Base-by-base conservation (phyloP, 768 basidiomycete genomes). In the Boletus pseudopeckii region DNA sequence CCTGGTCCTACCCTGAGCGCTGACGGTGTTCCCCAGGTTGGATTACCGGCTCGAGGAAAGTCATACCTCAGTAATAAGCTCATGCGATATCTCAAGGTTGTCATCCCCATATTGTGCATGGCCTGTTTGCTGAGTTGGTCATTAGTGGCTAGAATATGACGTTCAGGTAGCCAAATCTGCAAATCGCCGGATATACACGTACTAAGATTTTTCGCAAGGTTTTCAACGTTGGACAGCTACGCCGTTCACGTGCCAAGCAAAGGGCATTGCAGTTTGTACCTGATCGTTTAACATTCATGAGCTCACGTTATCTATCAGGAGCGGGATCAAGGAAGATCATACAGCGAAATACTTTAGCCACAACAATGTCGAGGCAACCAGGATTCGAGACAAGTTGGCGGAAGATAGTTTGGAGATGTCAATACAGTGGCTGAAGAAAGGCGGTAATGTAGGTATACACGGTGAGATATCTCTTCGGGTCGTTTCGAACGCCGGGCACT, bases 21-120 rank as follows among this genome's bases (percentile, higher is more conserved):
- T 52, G 37, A 53, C 17, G 22, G 8, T 24, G 15, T 46, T 18
- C 28, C 46, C 26, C 60, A 95, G 92, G 93, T 98, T 55, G 97
- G 97, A 28, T 73, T 99, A 41, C 97, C 97, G n/a, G 97, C 97
- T 3, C 80, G 97, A 53, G 97, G 97, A 17, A 99, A 99, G 74
- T 98, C 95, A 2, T 99, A 98, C 71, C 82, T 99, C 55, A 94
- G 91, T 70, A 99, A 99, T 73, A 98, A 96, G 74, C 82, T 99
- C 56, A 93, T 85, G 88, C 83, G 95, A 55, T 99, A 99, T 69
- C 79, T 99, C 39, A 90, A 91, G 72, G 96, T 92, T 58, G 80
- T 68, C 18, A 28, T 56, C 48, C 30, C 55, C 22, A 54, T 28
- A 42, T 32, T 48, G 4, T 32, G 15, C 48, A 15, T 49, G 50